A percentile compares a stretch with the other conserved stretches of the same genome.
These are phyloP conservation scores for Crithidia brevicula DNA, from an alignment of 208 protist genomes.

Conservation along the genomic window DNA sequence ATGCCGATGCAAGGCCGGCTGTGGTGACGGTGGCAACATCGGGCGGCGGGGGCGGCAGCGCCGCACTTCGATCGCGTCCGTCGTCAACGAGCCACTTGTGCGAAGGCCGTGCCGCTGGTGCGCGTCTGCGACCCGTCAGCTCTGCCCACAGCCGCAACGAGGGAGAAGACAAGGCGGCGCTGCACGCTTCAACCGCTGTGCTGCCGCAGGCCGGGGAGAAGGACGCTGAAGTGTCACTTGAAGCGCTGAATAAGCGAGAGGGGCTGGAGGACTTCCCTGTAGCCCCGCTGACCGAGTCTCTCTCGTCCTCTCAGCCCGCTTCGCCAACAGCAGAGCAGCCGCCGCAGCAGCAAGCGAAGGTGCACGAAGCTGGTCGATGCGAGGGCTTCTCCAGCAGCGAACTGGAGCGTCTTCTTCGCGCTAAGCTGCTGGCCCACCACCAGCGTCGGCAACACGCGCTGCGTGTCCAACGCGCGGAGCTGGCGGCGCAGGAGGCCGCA, in stretches of 20 bases:
- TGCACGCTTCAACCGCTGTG: no score
- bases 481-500: constrained; percentile 35
- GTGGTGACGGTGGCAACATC: not conserved
- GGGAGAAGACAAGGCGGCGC: no score
- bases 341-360: constrained; percentile 10
- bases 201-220: not conserved
- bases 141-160: not conserved
- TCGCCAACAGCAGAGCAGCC: no score
- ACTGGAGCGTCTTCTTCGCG: constrained; percentile 56
- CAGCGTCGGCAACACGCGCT: constrained; percentile 39
- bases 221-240: not conserved
- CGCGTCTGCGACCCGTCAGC: constrained; percentile 12
- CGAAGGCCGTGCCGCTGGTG: constrained; percentile 9
- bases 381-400: constrained; percentile 47
- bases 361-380: constrained; percentile 14
- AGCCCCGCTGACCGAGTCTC: not conserved
- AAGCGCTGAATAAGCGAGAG: not conserved
- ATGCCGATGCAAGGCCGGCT: no score
- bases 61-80: not conserved
- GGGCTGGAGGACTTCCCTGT: not conserved
- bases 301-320: not conserved
- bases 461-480: constrained; percentile 36
- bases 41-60: not conserved
- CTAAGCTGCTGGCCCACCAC: constrained; percentile 57
- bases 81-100: constrained; percentile 1